phyloP scores from a whole-genome alignment of 441 rosid species.

The Lepidium campestre region DNA sequence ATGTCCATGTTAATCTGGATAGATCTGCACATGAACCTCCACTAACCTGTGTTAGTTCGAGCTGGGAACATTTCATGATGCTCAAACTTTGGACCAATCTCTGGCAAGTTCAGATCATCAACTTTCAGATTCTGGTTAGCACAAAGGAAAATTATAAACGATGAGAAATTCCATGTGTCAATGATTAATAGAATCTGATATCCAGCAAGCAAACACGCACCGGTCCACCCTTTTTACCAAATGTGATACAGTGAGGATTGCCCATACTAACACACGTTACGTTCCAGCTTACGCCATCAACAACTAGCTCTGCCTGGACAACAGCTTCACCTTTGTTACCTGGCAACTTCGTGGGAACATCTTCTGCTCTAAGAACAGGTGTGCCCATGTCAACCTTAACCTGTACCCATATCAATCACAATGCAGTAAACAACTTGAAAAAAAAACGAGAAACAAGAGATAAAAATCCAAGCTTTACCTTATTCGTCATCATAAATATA shows the following conservation, averaged over 20 bases:
- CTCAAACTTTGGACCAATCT: conserved; percentile 91
- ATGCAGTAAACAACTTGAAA: background rate
- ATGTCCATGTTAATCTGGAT: background rate
- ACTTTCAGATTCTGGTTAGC: conserved; percentile 59
- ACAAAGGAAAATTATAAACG: background rate
- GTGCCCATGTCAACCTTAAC: conserved; percentile 96
- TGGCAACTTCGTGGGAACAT: conserved; percentile 67
- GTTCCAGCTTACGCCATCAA: conserved; percentile 79
- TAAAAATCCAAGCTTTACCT: background rate
- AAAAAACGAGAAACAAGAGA: background rate
- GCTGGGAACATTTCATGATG: conserved; percentile 86
- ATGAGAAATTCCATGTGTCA: background rate
- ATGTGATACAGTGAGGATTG: conserved; percentile 90
- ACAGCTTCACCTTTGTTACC: conserved; percentile 72
- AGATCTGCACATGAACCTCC: background rate
- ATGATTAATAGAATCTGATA: background rate
- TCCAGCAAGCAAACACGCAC: conserved; percentile 32
- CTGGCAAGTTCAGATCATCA: conserved; percentile 69
- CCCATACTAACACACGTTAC: conserved; percentile 98
- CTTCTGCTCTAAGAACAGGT: conserved; percentile 74
- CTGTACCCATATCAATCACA: conserved; percentile 29
- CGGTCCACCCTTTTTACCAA: conserved; percentile 59
- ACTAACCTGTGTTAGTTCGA: conserved; percentile 85
- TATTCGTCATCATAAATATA: background rate
- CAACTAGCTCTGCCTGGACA: conserved; percentile 59